These are phyloP conservation scores for Dovyalis caffra DNA, from an alignment of 345 rosid genomes.

Conservation along the genomic window DNA sequence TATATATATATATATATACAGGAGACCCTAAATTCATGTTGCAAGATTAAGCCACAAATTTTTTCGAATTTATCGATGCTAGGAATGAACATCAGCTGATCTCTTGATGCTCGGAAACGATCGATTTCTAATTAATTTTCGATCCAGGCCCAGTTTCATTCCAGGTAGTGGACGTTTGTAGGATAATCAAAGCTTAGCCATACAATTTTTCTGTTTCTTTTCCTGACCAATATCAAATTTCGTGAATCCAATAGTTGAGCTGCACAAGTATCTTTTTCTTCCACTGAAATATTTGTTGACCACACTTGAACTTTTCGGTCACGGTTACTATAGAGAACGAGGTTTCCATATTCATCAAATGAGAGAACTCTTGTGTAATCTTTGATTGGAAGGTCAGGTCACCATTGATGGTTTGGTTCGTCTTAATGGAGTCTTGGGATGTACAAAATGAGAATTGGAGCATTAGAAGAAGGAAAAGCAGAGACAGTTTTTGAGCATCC, in stretches of 20 bases:
- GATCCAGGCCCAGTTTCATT: neutral
- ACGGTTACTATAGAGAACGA: neutral
- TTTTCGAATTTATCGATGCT: too few relatives aligned
- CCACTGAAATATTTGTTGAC: constrained; percentile 4
- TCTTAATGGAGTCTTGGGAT: neutral
- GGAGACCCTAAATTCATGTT: too few relatives aligned
- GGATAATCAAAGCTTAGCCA: constrained; percentile 11
- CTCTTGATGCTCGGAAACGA: too few relatives aligned
- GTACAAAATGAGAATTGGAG: neutral
- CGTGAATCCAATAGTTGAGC: constrained; percentile 17
- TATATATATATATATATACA: too few relatives aligned
- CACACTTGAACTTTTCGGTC: neutral
- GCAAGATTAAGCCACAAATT: too few relatives aligned
- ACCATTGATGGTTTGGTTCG: neutral
- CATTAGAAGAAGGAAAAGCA: neutral
- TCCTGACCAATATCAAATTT: neutral
- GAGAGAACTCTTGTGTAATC: too few relatives aligned
- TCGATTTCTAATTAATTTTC: too few relatives aligned
- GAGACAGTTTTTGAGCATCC: neutral
- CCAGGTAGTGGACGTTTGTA: neutral
- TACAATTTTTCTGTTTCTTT: neutral
- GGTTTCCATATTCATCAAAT: neutral
- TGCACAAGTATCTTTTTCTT: neutral
- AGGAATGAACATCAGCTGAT: too few relatives aligned
- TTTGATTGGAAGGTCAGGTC: neutral